phyloP scores from a whole-genome alignment of 805 yeast species.

The Isabelozyma pseudorhagii region DNA sequence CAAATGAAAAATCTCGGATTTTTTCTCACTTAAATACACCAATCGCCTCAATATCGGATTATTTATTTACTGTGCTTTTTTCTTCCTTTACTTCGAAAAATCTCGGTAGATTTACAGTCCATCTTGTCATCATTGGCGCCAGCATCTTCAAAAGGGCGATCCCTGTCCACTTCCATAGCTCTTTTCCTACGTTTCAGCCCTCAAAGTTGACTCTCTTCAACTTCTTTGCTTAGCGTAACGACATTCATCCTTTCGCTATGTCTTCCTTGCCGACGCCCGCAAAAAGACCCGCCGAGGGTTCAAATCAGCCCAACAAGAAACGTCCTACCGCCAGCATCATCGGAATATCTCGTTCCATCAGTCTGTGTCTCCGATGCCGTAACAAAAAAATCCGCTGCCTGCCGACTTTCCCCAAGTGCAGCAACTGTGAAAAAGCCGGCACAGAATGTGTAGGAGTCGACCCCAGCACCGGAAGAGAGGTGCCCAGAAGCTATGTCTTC shows the following conservation, averaged over 20 bases:
- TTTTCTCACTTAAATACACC: too few species aligned
- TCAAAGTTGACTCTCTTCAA: too few species aligned
- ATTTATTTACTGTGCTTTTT: too few species aligned
- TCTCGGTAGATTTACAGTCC: too few species aligned
- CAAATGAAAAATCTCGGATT: too few species aligned
- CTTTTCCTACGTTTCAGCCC: too few species aligned
- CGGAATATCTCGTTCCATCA: conserved; percentile 61
- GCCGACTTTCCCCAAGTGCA: conserved; percentile 63
- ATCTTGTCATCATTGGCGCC: too few species aligned
- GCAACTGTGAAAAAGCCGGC: conserved; percentile 59
- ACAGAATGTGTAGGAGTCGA: conserved; percentile 81
- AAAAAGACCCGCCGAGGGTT: not conserved
- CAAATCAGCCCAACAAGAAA: not conserved
- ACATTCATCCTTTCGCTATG: not conserved
- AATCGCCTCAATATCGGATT: too few species aligned
- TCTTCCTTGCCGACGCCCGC: not conserved
- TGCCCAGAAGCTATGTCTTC: conserved; percentile 75
- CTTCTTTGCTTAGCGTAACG: too few species aligned
- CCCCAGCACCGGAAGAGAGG: conserved; percentile 83
- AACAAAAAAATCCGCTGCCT: conserved; percentile 64
- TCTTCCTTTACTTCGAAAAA: too few species aligned
- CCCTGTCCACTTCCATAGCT: too few species aligned
- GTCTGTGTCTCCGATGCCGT: conserved; percentile 85
- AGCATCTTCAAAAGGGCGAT: too few species aligned
- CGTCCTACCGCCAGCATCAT: conserved; percentile 4